Conservation (phyloP, 129 eudicot species). For the Lactuca sativa region DNA sequence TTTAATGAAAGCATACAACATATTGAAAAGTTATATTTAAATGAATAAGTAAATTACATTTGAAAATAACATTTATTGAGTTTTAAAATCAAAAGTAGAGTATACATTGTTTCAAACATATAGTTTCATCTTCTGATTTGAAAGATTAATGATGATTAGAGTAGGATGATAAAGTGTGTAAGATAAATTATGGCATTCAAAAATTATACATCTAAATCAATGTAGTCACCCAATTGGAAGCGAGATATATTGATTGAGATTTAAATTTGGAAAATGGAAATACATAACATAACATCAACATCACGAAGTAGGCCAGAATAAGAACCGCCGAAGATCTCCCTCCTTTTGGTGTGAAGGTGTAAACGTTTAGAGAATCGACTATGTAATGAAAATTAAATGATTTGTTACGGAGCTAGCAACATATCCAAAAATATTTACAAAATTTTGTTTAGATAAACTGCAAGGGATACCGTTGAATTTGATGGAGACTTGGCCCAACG, state of each 20-base stretch:
- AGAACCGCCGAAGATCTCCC: conserved; percentile 64
- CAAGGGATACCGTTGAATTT: conserved; percentile 69
- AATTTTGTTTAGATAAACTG: neutral
- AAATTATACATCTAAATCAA: neutral
- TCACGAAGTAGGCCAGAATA: conserved; percentile 75
- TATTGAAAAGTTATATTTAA: too few relatives aligned
- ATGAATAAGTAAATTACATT: neutral
- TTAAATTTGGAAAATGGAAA: conserved; percentile 3
- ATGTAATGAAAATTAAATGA: conserved; percentile 34
- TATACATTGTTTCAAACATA: neutral
- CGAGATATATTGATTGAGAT: neutral
- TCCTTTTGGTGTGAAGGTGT: conserved; percentile 72
- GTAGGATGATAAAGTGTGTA: neutral
- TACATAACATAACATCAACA: conserved; percentile 66
- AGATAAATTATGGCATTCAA: conserved; percentile 2
- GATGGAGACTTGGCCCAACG: conserved; percentile 58
- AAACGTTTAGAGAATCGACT: conserved; percentile 67
- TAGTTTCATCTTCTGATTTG: neutral
- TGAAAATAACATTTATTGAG: conserved; percentile 1
- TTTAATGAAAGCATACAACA: neutral
- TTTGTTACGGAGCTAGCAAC: neutral
- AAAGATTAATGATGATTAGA: neutral
- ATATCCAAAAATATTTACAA: neutral
- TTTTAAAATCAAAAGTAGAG: neutral
- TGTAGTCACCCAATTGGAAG: neutral